A percentile compares a stretch with the other conserved stretches of the same genome.
Evolutionary conservation across 2,329 filamentous ascomycete species (phyloP).

Genomic region (Cladosporium cucumerinum): DNA sequence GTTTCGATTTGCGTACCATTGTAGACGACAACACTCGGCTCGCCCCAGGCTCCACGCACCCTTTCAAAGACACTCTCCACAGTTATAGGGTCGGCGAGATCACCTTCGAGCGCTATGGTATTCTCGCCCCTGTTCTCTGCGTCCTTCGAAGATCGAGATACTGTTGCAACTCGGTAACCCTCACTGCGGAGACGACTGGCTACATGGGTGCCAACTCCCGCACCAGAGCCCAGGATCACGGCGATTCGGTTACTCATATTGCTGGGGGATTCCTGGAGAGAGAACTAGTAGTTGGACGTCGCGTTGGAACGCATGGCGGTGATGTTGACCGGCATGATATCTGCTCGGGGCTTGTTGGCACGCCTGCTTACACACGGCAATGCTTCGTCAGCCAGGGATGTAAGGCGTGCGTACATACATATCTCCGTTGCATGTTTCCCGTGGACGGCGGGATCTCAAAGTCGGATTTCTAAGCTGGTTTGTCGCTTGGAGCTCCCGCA

Average conservation of each 20-base stretch:
- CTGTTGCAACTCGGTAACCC: not conserved
- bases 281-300: not conserved
- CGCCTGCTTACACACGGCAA: not conserved
- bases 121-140: not conserved
- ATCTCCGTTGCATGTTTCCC: not conserved
- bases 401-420: too few species aligned
- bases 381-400: not conserved
- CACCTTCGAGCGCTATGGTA: not conserved
- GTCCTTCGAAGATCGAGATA: not conserved
- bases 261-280: not conserved
- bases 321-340: not conserved
- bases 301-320: not conserved
- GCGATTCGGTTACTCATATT: not conserved
- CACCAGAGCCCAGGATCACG: not conserved
- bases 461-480: not conserved
- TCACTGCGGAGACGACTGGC: not conserved
- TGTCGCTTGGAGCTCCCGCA: not conserved
- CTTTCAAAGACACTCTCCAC: not conserved
- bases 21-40: not conserved
- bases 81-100: not conserved
- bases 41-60: not conserved
- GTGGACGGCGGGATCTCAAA: not conserved
- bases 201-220: not conserved
- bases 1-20: not conserved
- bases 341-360: not conserved